Evolutionary conservation across 202 grass and related monocot species (phyloP).

Genomic region (Sporobolus alterniflorus): DNA sequence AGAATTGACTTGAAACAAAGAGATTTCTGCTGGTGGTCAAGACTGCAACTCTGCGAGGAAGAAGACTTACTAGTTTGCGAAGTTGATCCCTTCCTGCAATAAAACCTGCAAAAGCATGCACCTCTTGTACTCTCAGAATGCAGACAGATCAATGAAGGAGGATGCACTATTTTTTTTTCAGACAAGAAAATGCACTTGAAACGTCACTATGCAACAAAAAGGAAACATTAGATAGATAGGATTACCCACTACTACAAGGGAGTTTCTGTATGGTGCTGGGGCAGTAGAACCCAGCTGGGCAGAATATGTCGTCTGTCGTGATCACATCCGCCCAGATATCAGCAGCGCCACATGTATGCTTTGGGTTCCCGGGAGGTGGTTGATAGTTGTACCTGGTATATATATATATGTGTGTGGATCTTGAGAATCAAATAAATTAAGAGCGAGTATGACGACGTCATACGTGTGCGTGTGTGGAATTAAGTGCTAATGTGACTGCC

Average conservation of each 20-base stretch:
- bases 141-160: not conserved
- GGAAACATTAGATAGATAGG: constrained; percentile 54
- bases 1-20: not conserved
- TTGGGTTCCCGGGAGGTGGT: constrained; percentile 73
- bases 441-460: not conserved
- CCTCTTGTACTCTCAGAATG: constrained; percentile 32
- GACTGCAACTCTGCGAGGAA: constrained; percentile 15
- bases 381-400: constrained; percentile 81
- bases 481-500: not conserved
- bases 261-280: constrained; percentile 86
- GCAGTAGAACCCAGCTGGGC: constrained; percentile 89
- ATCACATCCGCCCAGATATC: constrained; percentile 84
- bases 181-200: not conserved
- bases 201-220: not conserved
- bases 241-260: constrained; percentile 99
- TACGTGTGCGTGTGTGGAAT: not conserved
- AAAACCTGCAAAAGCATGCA: constrained; percentile 56
- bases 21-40: not conserved
- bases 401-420: too few species aligned
- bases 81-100: constrained; percentile 92
- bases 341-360: constrained; percentile 85
- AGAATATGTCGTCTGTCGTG: constrained; percentile 73
- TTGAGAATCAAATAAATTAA: constrained; percentile 1
- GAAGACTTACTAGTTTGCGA: constrained; percentile 68
- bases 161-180: not conserved